These are phyloP conservation scores for Ophiorrhiza pumila DNA, from an alignment of 257 asterid species.

Conservation along the genomic window DNA sequence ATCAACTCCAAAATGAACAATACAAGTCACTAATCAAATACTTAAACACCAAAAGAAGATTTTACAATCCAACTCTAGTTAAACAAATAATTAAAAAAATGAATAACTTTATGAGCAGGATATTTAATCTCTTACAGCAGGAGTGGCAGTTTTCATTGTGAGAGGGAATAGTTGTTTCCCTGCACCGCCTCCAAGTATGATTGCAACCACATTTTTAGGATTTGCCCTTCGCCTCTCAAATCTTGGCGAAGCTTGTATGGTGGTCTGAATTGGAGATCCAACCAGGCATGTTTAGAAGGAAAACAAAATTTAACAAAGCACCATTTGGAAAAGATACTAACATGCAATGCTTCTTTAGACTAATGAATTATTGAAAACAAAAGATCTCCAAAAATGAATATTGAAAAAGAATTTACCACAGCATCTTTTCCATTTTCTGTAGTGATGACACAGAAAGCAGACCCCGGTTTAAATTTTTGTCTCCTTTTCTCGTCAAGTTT, in stretches of 20 bases:
- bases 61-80: not conserved
- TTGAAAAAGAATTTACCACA: conserved; percentile 33
- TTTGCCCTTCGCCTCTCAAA: conserved; percentile 61
- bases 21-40: not conserved
- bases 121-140: conserved; percentile 66
- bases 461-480: conserved; percentile 50
- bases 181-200: conserved; percentile 94
- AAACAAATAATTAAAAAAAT: not conserved
- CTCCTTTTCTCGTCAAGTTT: conserved; percentile 38
- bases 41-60: not conserved
- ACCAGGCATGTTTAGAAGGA: conserved; percentile 11
- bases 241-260: conserved; percentile 37
- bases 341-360: not conserved
- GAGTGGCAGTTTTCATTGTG: conserved; percentile 85
- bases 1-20: conserved; percentile 9
- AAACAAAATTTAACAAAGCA: not conserved
- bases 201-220: conserved; percentile 89
- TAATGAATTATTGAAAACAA: not conserved
- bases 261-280: conserved; percentile 44
- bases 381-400: not conserved
- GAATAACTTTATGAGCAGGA: not conserved
- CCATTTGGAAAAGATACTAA: not conserved
- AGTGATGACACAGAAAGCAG: conserved; percentile 75
- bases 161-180: conserved; percentile 92
- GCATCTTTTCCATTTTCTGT: conserved; percentile 59